Evolutionary conservation across 495 filamentous ascomycete species (phyloP).

Genomic region (Xylaria telfairii): DNA sequence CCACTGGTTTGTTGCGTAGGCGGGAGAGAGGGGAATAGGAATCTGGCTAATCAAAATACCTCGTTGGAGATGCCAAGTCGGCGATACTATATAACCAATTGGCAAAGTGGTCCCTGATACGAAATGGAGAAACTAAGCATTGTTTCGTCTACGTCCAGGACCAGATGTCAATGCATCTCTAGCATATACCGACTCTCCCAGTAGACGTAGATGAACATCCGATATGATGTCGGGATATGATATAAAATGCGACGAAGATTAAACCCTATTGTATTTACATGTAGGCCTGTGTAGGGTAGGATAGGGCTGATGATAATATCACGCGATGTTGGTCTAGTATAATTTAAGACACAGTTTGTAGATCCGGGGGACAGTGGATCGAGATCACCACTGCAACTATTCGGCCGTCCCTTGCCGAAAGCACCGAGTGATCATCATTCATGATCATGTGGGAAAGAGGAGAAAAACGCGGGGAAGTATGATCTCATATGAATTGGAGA

Average conservation of each 20-base stretch:
- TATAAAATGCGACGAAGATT: neutral
- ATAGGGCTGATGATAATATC: neutral
- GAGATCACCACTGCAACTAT: neutral
- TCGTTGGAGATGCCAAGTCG: neutral
- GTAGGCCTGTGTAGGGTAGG: neutral
- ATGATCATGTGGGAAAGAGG: slow-evolving; percentile 16
- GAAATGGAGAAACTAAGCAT: neutral
- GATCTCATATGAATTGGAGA: neutral
- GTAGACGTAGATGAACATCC: neutral
- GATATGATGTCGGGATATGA: neutral
- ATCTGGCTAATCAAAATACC: neutral
- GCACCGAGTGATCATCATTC: slow-evolving; percentile 1
- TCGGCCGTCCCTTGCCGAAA: neutral
- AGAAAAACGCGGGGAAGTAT: slow-evolving; percentile 22
- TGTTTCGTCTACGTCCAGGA: neutral
- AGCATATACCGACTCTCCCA: neutral
- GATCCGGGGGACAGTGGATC: slow-evolving; percentile 8
- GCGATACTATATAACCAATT: neutral
- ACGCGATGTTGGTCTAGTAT: neutral
- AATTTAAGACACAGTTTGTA: neutral
- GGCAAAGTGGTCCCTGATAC: neutral
- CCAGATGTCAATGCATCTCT: neutral
- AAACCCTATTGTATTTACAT: neutral
- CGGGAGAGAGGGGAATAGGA: neutral
- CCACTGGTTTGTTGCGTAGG: neutral